A percentile compares a stretch with the other conserved stretches of the same genome.
Conservation (phyloP, 139 green algal genomes). For the Micromonas pusilla region DNA sequence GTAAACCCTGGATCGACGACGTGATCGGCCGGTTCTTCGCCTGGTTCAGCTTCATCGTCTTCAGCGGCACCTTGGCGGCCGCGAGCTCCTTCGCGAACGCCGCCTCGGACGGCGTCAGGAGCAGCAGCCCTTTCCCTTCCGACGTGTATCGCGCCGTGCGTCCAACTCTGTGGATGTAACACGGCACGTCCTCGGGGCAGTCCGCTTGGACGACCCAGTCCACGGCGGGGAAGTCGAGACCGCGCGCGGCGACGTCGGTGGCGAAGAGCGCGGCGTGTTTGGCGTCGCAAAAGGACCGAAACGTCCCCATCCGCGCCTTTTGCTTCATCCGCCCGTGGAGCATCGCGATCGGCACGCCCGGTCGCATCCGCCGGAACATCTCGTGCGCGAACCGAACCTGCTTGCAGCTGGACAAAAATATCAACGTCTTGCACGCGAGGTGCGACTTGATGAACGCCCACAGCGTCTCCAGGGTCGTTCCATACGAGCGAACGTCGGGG, state of each 20-base stretch:
- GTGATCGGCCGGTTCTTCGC: constrained; percentile 44
- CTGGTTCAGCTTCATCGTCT: constrained; percentile 70
- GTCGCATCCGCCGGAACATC: constrained; percentile 79
- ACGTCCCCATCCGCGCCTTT: constrained; percentile 63
- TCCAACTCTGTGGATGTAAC: constrained; percentile 92
- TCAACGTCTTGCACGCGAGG: constrained; percentile 70
- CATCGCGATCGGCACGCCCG: constrained; percentile 73
- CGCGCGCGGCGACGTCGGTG: constrained; percentile 81
- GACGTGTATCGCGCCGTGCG: constrained; percentile 68
- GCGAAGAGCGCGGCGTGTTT: constrained; percentile 76
- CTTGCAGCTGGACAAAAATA: constrained; percentile 97
- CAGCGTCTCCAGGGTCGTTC: no score
- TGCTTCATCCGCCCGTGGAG: constrained; percentile 97
- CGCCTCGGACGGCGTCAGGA: constrained; percentile 65
- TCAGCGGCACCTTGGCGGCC: constrained; percentile 74
- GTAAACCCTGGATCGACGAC: constrained; percentile 59
- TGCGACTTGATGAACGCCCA: constrained; percentile 95
- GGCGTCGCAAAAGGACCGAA: constrained; percentile 39
- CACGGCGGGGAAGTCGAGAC: constrained; percentile 84
- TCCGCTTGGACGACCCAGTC: constrained; percentile 92
- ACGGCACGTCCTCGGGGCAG: constrained; percentile 83
- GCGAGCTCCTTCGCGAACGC: constrained; percentile 45
- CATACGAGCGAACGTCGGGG: no score
- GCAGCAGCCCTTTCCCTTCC: constrained; percentile 62
- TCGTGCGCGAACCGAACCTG: constrained; percentile 92